Evolutionary conservation across 176 grass and related monocot genomes (phyloP).

Genomic region (Secale cereale): DNA sequence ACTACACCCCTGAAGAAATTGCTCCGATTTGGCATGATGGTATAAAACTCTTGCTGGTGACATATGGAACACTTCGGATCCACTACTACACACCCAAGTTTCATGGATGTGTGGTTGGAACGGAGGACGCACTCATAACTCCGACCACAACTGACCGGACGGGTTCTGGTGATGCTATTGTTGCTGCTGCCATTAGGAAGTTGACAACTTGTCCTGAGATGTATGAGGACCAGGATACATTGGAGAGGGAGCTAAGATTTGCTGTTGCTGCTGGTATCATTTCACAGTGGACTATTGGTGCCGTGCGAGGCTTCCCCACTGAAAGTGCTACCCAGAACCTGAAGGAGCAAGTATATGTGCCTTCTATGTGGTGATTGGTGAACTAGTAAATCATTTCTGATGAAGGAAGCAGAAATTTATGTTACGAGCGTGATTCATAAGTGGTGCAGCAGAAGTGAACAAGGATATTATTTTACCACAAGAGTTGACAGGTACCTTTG

Average conservation of each 20-base stretch:
- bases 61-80: slow-evolving; percentile 72
- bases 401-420: background rate
- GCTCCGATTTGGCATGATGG: slow-evolving; percentile 74
- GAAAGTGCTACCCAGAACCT: slow-evolving; percentile 85
- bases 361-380: slow-evolving; percentile 82
- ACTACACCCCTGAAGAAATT: slow-evolving; percentile 70
- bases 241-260: slow-evolving; percentile 83
- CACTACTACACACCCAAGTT: slow-evolving; percentile 86
- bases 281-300: slow-evolving; percentile 90
- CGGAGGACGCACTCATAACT: slow-evolving; percentile 71
- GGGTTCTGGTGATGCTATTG: slow-evolving; percentile 89
- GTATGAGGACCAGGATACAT: slow-evolving; percentile 64
- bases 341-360: slow-evolving; percentile 90
- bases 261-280: slow-evolving; percentile 85
- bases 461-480: background rate
- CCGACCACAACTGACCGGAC: slow-evolving; percentile 79
- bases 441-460: slow-evolving; percentile 19
- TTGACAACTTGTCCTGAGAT: slow-evolving; percentile 65
- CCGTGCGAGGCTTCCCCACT: slow-evolving; percentile 78
- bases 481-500: slow-evolving; percentile 9
- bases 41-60: slow-evolving; percentile 77
- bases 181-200: slow-evolving; percentile 76
- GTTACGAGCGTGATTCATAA: slow-evolving; percentile 6
- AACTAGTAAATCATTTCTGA: slow-evolving; percentile 23
- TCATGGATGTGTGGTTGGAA: slow-evolving; percentile 73